Percentiles rank a stretch among this genome's conserved stretches.
phyloP scores from a whole-genome alignment of 805 yeast genomes.

The Zygosaccharomyces siamensis region DNA sequence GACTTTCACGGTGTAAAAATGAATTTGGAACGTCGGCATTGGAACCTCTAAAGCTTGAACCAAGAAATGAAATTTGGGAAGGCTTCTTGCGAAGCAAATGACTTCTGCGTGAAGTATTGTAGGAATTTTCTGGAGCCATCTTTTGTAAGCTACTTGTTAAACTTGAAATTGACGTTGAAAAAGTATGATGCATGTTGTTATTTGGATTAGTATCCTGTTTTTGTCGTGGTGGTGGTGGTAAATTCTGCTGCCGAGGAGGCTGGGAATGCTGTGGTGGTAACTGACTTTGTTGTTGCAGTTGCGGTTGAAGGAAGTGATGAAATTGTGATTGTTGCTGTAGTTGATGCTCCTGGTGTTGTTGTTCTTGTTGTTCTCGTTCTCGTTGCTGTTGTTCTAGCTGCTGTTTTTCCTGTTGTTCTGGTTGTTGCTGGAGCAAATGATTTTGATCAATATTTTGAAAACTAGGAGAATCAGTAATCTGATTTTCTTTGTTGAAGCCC shows the following conservation, averaged over 20 bases:
- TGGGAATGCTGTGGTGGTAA: background rate
- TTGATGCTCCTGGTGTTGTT: background rate
- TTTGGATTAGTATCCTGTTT: background rate
- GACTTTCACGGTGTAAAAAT: constrained; percentile 6
- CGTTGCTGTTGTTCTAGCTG: background rate
- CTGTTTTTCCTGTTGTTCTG: background rate
- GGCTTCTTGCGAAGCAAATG: constrained; percentile 11
- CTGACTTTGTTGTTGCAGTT: constrained; percentile 1
- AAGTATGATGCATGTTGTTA: constrained; percentile 12
- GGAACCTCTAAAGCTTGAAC: constrained; percentile 9
- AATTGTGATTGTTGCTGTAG: background rate
- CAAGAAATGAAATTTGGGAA: constrained; percentile 14
- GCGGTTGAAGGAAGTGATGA: background rate
- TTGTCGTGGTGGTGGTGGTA: background rate
- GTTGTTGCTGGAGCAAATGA: background rate
- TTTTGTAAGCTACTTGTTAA: constrained; percentile 29
- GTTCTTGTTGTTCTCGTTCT: background rate
- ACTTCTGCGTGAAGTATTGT: constrained; percentile 12
- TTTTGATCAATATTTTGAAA: background rate
- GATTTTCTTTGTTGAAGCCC: background rate
- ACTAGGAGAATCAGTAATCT: background rate
- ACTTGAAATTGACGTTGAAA: constrained; percentile 33
- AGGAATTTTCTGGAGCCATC: constrained; percentile 16
- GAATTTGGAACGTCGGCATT: constrained; percentile 5
- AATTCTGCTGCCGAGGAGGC: background rate